Base-by-base conservation (phyloP, 305 asterid genomes). In the Salvia sclarea region DNA sequence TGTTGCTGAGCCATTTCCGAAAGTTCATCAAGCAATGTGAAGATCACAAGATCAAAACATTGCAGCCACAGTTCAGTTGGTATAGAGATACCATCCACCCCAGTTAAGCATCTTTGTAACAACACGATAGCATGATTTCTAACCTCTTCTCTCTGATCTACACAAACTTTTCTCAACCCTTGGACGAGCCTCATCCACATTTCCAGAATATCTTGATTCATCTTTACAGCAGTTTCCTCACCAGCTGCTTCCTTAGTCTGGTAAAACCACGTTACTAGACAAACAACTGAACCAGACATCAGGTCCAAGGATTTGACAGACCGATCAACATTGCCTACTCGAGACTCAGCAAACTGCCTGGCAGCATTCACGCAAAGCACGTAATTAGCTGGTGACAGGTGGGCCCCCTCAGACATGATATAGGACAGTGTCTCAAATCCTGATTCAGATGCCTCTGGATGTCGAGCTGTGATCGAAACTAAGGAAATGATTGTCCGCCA, bases 161-260 rank as follows among this genome's bases (percentile, higher is more conserved):
- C 47, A 43, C 97, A 90, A 10, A 91, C 90, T 76, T 88, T 91
- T 58, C 92, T 81, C 41, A 93, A 75, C 37, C 92, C 96, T 72
- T 88, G 97, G 2, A 88, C 81, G 69, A 91, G 85, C 82, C 98
- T 84, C 85, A 88, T 73, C 98, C 98, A 93, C 98, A 93, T 93
- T 71, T 93, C 96, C 21, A 85, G 78, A 69, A 93, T 86, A 75
- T 90, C 98, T 78, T 83, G 84, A 38, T 89, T 84, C 88, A 93
- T 78, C 76, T 88, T 87, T 25, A 64, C 28, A 17, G 83, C 85
- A 53, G 87, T 94, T 72, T 88, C 97, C 75, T 81, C 91, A 4
- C 72, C 87, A 9, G 76, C 83, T 45, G 84, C 90, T 78, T 91
- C 96, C 85, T 85, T 85, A 49, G 94, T 77, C 76, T 84, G 80